Conservation (phyloP, 2,329 filamentous ascomycete genomes). For the Stenocarpella maydis region DNA sequence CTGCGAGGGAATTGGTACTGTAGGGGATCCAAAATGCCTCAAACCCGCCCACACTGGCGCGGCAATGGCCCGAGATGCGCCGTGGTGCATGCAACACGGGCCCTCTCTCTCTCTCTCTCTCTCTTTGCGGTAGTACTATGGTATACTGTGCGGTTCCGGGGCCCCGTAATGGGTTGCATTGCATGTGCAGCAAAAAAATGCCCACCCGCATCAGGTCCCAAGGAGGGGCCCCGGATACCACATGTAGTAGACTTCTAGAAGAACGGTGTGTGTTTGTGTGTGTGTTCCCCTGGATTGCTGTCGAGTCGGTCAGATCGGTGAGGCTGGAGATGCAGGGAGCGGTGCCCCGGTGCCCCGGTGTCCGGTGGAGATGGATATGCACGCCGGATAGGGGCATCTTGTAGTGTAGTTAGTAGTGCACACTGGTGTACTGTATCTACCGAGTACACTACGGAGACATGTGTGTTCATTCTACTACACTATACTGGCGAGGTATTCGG, state of each 20-base stretch:
- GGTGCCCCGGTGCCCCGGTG: conserved; percentile 23
- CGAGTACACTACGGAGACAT: no score
- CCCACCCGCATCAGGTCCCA: conserved; percentile 10
- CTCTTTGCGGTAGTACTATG: no score
- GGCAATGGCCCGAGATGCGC: conserved; percentile 27
- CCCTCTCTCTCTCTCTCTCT: no score
- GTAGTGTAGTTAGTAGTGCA: no score
- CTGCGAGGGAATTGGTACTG: conserved; percentile 26
- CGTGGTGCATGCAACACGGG: conserved; percentile 9
- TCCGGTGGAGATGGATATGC: conserved; percentile 10
- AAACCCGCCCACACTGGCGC: neutral
- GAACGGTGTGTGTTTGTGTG: neutral
- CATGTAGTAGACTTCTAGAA: conserved; percentile 22
- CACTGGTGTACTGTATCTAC: no score
- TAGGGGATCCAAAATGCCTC: conserved; percentile 13
- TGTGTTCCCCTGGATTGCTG: neutral
- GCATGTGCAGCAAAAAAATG: conserved; percentile 11
- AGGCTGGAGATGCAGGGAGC: neutral
- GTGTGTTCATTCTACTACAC: neutral
- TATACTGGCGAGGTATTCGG: neutral
- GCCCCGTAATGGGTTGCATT: conserved; percentile 24
- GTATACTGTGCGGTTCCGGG: conserved; percentile 19
- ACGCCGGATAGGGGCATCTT: neutral
- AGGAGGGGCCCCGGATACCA: neutral
- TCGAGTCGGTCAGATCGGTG: conserved; percentile 15